Percentiles rank a stretch among this genome's conserved stretches.
Conservation (phyloP, 2,329 filamentous ascomycete genomes). For the Colletotrichum trifolii region DNA sequence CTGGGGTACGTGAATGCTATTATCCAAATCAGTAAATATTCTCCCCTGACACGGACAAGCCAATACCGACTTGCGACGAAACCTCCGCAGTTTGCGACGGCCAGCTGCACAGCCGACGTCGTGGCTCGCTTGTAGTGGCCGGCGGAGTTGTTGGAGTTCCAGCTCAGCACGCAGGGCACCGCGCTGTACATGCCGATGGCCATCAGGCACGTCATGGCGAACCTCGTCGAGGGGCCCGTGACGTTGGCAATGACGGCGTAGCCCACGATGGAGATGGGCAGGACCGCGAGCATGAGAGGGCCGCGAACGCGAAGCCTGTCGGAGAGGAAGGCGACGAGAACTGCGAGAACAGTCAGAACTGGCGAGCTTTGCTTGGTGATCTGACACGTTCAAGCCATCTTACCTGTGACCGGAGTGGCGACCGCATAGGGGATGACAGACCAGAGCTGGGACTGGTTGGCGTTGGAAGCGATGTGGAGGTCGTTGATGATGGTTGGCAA, state of each 20-base stretch:
- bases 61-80: slow-evolving; percentile 67
- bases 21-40: neutral
- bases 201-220: slow-evolving; percentile 76
- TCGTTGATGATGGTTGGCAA: slow-evolving; percentile 73
- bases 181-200: slow-evolving; percentile 72
- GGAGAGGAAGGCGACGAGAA: slow-evolving; percentile 66
- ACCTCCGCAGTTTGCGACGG: slow-evolving; percentile 74
- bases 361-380: neutral
- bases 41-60: fast-evolving
- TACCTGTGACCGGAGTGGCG: slow-evolving; percentile 65
- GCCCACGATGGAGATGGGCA: slow-evolving; percentile 73
- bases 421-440: slow-evolving; percentile 73
- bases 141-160: slow-evolving; percentile 75
- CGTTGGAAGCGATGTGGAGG: slow-evolving; percentile 62
- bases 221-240: slow-evolving; percentile 62
- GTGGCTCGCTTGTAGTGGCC: slow-evolving; percentile 78
- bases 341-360: slow-evolving; percentile 41
- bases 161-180: slow-evolving; percentile 71
- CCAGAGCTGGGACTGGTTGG: slow-evolving; percentile 71
- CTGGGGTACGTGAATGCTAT: slow-evolving; percentile 70
- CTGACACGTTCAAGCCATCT: slow-evolving; percentile 8
- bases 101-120: slow-evolving; percentile 72
- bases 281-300: slow-evolving; percentile 69
- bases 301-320: slow-evolving; percentile 71
- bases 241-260: slow-evolving; percentile 73